Conservation (phyloP, 1,139 yeast genomes). For the Geotrichum klebahnii region DNA sequence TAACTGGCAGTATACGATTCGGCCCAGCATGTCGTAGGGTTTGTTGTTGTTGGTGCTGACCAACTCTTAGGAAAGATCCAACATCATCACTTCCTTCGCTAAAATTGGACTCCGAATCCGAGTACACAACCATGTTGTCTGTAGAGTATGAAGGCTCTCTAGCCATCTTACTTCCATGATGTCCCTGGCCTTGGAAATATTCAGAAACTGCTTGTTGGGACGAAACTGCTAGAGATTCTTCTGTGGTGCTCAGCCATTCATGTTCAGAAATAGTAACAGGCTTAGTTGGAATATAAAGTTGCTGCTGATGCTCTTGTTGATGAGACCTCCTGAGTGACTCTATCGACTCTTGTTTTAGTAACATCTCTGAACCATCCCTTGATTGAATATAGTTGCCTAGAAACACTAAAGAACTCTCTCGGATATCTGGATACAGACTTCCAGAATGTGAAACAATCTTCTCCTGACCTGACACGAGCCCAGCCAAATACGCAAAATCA, state of each 20-base stretch:
- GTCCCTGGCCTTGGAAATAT: background rate
- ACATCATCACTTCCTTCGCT: slow-evolving; percentile 4
- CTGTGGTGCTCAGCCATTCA: slow-evolving; percentile 10
- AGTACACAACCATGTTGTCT: slow-evolving; percentile 1
- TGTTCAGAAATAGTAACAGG: background rate
- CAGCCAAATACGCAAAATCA: slow-evolving; percentile 21
- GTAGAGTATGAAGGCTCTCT: background rate
- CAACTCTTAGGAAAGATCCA: background rate
- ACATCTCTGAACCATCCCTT: background rate
- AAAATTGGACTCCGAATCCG: background rate
- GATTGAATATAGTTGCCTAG: slow-evolving; percentile 11
- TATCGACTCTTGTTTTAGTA: background rate
- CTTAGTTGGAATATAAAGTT: no score
- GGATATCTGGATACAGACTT: slow-evolving; percentile 10
- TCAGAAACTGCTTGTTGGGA: no score
- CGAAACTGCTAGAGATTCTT: background rate
- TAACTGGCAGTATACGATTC: background rate
- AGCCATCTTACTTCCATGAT: background rate
- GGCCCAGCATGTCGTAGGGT: background rate
- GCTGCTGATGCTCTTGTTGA: no score
- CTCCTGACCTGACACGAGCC: slow-evolving; percentile 2
- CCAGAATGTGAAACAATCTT: background rate
- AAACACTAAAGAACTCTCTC: slow-evolving; percentile 16
- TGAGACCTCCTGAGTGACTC: background rate
- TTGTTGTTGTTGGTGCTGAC: background rate